These are phyloP conservation scores for Exophiala aquamarina DNA, from an alignment of 2,329 filamentous ascomycete species.

Conservation along the genomic window DNA sequence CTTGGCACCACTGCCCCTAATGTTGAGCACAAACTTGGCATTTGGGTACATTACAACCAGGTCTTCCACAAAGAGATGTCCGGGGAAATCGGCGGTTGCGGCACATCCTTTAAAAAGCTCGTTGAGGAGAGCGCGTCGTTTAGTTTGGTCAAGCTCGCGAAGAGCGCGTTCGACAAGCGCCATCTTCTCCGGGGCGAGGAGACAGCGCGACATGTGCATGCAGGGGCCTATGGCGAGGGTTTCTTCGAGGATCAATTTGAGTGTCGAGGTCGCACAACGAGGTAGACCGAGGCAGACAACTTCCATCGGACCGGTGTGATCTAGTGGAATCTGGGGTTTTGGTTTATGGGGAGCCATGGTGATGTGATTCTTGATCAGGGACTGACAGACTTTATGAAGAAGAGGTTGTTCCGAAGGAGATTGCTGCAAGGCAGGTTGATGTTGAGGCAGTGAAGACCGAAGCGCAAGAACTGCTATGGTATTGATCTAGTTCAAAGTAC, in stretches of 20 bases:
- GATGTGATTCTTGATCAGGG: no score
- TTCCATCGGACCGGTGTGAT: constrained; percentile 9
- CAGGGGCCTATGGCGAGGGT: constrained; percentile 7
- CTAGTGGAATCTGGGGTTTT: no score
- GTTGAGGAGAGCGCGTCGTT: constrained; percentile 10
- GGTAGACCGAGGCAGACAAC: constrained; percentile 13
- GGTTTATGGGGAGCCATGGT: no score
- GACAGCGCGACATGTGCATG: constrained; percentile 15
- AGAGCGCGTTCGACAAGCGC: constrained; percentile 11
- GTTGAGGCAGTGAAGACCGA: no score
- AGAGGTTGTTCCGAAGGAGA: no score
- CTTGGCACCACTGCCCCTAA: constrained; percentile 34
- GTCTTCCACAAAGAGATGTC: constrained; percentile 43
- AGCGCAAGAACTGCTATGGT: no score
- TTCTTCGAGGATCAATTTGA: constrained; percentile 10
- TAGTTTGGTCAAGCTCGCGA: constrained; percentile 6
- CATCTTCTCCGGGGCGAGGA: constrained; percentile 5
- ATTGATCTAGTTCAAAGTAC: no score
- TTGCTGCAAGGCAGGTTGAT: no score
- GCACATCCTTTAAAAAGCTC: constrained; percentile 40
- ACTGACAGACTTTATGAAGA: no score
- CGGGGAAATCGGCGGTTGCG: constrained; percentile 46
- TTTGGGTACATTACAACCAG: constrained; percentile 49
- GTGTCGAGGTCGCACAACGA: constrained; percentile 13
- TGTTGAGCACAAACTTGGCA: constrained; percentile 46